phyloP scores from a whole-genome alignment of 306 rosid species.

The Fragaria iinumae region DNA sequence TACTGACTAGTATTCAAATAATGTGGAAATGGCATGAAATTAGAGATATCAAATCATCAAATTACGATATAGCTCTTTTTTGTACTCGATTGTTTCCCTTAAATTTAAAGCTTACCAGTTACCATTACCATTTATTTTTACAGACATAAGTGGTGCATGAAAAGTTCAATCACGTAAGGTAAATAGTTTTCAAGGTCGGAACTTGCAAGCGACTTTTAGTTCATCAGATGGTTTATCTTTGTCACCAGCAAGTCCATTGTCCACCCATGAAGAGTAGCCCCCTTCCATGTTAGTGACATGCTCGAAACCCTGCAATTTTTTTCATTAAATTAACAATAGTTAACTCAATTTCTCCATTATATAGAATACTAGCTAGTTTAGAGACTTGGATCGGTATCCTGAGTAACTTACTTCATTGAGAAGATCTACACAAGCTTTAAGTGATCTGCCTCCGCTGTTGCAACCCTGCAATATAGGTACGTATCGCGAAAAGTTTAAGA shows the following conservation, averaged over 20 bases:
- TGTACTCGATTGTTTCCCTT: too few relatives aligned
- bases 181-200: conserved; percentile 24
- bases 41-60: not conserved
- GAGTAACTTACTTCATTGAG: conserved; percentile 35
- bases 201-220: conserved; percentile 41
- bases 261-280: conserved; percentile 75
- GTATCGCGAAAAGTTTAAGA: not conserved
- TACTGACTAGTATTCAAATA: too few relatives aligned
- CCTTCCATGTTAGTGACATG: conserved; percentile 59
- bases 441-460: conserved; percentile 51
- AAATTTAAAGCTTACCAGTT: too few relatives aligned
- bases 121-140: too few relatives aligned
- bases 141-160: too few relatives aligned
- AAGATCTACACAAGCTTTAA: conserved; percentile 40
- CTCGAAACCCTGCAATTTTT: conserved; percentile 46
- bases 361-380: not conserved
- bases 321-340: not conserved
- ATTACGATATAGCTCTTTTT: too few relatives aligned
- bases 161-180: too few relatives aligned
- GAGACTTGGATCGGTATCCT: not conserved
- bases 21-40: not conserved
- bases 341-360: not conserved
- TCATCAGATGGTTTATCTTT: conserved; percentile 34
- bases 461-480: too few relatives aligned
- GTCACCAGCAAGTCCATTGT: conserved; percentile 59